Percentiles rank a stretch among this genome's conserved stretches.
Conservation (phyloP, 1,139 yeast genomes). For the Suhomyces bokatorum region DNA sequence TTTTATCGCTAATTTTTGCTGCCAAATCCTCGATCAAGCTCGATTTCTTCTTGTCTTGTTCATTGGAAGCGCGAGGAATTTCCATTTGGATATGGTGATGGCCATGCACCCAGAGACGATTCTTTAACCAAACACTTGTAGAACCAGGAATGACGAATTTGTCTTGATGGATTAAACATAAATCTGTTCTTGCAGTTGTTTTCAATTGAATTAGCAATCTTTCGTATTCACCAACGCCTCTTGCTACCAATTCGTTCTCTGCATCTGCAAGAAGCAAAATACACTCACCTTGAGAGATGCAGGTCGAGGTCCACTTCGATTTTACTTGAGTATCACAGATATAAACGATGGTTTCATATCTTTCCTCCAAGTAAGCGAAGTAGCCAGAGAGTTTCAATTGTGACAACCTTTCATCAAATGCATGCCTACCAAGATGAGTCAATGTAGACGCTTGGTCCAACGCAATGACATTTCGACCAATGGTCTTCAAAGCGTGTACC, state of each 20-base stretch:
- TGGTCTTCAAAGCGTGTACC: slow-evolving; percentile 65
- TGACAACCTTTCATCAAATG: slow-evolving; percentile 82
- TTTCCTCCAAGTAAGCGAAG: slow-evolving; percentile 88
- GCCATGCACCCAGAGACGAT: slow-evolving; percentile 85
- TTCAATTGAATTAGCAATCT: slow-evolving; percentile 69
- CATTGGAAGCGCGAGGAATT: slow-evolving; percentile 24
- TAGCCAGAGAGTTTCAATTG: slow-evolving; percentile 83
- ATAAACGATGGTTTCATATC: slow-evolving; percentile 81
- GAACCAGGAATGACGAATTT: slow-evolving; percentile 81
- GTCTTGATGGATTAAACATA: slow-evolving; percentile 82
- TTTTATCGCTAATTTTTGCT: slow-evolving; percentile 33
- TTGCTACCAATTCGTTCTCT: slow-evolving; percentile 56
- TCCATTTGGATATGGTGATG: slow-evolving; percentile 86
- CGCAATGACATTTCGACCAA: slow-evolving; percentile 73
- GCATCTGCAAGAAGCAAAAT: slow-evolving; percentile 72
- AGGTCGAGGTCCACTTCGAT: slow-evolving; percentile 89
- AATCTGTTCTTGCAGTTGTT: slow-evolving; percentile 86
- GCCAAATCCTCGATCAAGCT: slow-evolving; percentile 41
- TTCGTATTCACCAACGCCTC: slow-evolving; percentile 85
- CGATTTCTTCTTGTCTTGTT: slow-evolving; percentile 16
- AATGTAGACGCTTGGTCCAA: slow-evolving; percentile 81
- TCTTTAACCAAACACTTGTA: slow-evolving; percentile 81
- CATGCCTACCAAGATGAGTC: slow-evolving; percentile 83
- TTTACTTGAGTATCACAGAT: slow-evolving; percentile 83
- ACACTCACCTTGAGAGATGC: slow-evolving; percentile 95